Conservation (phyloP, 2,329 filamentous ascomycete genomes). For the Claviceps fusiformis region DNA sequence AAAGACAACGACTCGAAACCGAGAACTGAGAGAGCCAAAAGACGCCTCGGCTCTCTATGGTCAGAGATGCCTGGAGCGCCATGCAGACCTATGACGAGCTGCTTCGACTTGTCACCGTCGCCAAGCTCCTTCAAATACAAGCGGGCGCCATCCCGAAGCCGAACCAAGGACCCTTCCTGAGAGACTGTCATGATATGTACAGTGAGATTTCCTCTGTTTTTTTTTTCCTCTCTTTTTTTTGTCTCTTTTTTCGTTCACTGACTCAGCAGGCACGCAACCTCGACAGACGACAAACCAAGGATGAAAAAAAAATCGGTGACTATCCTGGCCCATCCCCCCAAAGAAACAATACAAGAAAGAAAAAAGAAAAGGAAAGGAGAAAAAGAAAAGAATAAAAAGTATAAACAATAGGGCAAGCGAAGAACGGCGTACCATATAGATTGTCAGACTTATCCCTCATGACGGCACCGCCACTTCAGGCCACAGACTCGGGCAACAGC, state of each 20-base stretch:
- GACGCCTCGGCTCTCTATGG: slow-evolving; percentile 9
- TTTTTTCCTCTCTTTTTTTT: too few relatives aligned
- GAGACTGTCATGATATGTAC: background rate
- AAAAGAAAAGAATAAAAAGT: too few relatives aligned
- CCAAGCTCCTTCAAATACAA: slow-evolving; percentile 10
- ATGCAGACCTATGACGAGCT: slow-evolving; percentile 12
- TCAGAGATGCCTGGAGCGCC: slow-evolving; percentile 12
- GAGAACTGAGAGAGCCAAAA: slow-evolving; percentile 9
- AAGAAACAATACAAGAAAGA: too few relatives aligned
- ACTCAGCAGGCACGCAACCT: background rate
- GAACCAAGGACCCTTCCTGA: slow-evolving; percentile 2
- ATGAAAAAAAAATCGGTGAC: background rate
- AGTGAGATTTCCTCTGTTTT: background rate
- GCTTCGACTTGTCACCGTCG: slow-evolving; percentile 7
- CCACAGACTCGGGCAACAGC: background rate
- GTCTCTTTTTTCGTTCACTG: too few relatives aligned
- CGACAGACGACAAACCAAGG: background rate
- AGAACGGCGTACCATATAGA: background rate
- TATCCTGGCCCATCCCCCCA: background rate
- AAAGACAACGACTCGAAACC: slow-evolving; percentile 12
- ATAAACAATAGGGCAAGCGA: too few relatives aligned
- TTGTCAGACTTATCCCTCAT: background rate
- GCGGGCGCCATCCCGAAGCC: slow-evolving; percentile 11
- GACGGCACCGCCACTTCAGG: background rate
- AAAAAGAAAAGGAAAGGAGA: background rate